phyloP scores from a whole-genome alignment of 2,329 filamentous ascomycete genomes.

The Talaromyces albobiverticillius region DNA sequence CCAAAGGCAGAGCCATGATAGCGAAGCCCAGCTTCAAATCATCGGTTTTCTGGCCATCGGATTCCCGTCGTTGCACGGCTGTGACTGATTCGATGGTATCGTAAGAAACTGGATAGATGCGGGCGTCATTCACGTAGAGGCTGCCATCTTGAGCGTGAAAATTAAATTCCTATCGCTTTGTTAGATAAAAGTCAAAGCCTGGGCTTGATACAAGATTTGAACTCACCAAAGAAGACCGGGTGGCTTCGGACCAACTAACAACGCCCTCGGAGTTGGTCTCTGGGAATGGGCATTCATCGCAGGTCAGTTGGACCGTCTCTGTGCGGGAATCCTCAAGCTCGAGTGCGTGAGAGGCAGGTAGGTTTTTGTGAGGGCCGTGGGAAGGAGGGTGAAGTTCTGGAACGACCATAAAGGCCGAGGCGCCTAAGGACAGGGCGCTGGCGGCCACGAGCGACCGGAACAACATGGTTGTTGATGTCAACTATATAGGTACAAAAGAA shows the following conservation, averaged over 20 bases:
- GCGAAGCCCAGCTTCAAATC: constrained; percentile 43
- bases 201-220: not conserved
- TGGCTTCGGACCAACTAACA: constrained; percentile 33
- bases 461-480: constrained; percentile 24
- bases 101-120: constrained; percentile 37
- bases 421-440: constrained; percentile 32
- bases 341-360: constrained; percentile 24
- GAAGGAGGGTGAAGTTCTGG: constrained; percentile 26
- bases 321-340: constrained; percentile 25
- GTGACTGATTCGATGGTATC: constrained; percentile 25
- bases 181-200: not conserved
- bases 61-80: constrained; percentile 32
- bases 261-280: constrained; percentile 26
- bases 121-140: constrained; percentile 36
- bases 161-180: constrained; percentile 29
- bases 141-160: constrained; percentile 33
- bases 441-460: constrained; percentile 34
- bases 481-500: not conserved
- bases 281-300: constrained; percentile 39
- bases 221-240: constrained; percentile 37
- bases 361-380: constrained; percentile 17
- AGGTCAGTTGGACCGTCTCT: constrained; percentile 31
- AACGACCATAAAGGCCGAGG: constrained; percentile 37
- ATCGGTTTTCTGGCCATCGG: constrained; percentile 35
- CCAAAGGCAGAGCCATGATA: constrained; percentile 36